These are phyloP conservation scores for Kregervanrija delftensis DNA, from an alignment of 805 yeast genomes.

Conservation along the genomic window DNA sequence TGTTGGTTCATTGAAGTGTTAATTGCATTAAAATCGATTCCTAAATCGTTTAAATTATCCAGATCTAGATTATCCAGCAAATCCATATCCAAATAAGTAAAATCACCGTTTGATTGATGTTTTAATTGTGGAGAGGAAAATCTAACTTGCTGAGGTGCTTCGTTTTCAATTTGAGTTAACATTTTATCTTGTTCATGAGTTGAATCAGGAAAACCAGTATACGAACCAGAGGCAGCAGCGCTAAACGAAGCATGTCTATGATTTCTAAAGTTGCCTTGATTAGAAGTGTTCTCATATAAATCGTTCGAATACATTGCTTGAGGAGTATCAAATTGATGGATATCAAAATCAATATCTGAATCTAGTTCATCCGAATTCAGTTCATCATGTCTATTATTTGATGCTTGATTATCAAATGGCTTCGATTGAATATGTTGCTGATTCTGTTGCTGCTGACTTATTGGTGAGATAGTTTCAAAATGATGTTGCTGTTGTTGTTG, in stretches of 20 bases:
- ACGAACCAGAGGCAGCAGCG: slow-evolving; percentile 56
- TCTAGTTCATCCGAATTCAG: slow-evolving; percentile 9
- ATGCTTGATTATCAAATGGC: too few relatives aligned
- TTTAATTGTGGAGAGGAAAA: slow-evolving; percentile 71
- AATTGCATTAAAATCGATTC: slow-evolving; percentile 11
- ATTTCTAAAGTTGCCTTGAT: slow-evolving; percentile 17
- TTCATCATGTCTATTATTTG: background rate
- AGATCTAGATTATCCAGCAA: slow-evolving; percentile 18
- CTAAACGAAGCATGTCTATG: slow-evolving; percentile 54
- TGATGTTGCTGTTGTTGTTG: slow-evolving; percentile 2
- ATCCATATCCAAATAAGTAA: slow-evolving; percentile 29
- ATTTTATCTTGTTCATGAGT: slow-evolving; percentile 4
- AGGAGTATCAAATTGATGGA: slow-evolving; percentile 8
- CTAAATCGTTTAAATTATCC: slow-evolving; percentile 18
- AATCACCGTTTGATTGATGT: slow-evolving; percentile 22
- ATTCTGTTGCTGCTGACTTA: slow-evolving; percentile 3
- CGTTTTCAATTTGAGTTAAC: slow-evolving; percentile 17
- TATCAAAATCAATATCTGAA: slow-evolving; percentile 10
- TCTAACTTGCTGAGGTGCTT: slow-evolving; percentile 64
- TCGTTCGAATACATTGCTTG: slow-evolving; percentile 8
- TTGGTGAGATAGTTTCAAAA: slow-evolving; percentile 5
- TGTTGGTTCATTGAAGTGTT: slow-evolving; percentile 1
- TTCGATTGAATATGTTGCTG: background rate
- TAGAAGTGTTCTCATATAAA: slow-evolving; percentile 1
- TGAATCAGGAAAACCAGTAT: slow-evolving; percentile 34